Evolutionary conservation across 2,329 filamentous ascomycete genomes (phyloP), one percentile per base, ranked within the genome.

Genomic region (Huntiella omanensis): DNA sequence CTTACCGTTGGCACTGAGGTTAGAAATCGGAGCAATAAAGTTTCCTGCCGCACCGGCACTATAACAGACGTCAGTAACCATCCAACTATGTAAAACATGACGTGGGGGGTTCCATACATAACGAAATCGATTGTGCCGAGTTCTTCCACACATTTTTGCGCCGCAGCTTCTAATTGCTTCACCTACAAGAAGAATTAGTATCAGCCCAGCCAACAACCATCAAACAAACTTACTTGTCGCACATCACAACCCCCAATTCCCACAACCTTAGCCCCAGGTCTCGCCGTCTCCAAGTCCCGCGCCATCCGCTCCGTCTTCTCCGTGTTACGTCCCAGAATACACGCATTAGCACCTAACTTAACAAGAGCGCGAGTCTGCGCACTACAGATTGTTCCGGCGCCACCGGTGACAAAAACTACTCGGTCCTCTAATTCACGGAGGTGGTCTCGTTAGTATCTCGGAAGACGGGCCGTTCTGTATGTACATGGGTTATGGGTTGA

Each of bases 11-110:
- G 82, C 64, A 36, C 77, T 85, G 43, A 96, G 73, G 51, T 80
- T 80, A 36, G 80, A 73, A 50, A 96, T 80, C 4, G 88, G 82
- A 0, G 85, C 81, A 16, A 98, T 70, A 62, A 96, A 98, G 62
- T 98, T 98, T 49, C 91, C 91, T 13, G 91, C 91, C 11, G 91
- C 91, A 43, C 91, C 91, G 15, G 88, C 88, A 59, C 83, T 91
- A 55, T 43, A n/a, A 12, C 5, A 11, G 10, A 33, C 12, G 43
- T 47, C 44, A 50, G 48, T 37, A 37, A 36, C 15, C 5, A 16
- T n/a, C n/a, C 7, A 15, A 43, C 13, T 11, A 4, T 4, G 15
- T 34, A 32, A 5, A 15, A 12, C 11, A 4, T 39, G 3, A n/a
- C 11, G 32, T 34, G n/a, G 38, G 38, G n/a, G 57, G 73, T 28